Conservation (phyloP, 192 early-diverging fungal genomes). For the Cladochytrium replicatum region DNA sequence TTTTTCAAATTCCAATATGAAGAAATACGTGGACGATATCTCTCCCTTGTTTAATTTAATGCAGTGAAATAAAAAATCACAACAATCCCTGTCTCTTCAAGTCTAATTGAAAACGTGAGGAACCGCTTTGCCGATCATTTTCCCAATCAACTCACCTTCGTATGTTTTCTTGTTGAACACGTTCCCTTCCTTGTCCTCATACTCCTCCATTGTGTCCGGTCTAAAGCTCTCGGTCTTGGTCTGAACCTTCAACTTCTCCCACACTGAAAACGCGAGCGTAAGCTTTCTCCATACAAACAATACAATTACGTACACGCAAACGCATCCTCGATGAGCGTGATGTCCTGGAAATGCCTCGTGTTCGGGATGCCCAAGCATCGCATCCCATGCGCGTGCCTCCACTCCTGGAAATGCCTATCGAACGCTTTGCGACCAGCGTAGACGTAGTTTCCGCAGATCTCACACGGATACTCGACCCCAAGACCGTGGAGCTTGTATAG, state of each 20-base stretch:
- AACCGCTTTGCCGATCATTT: constrained; percentile 4
- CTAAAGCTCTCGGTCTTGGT: constrained; percentile 56
- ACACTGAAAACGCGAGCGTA: constrained; percentile 38
- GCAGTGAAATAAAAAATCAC: constrained; percentile 7
- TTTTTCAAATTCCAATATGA: no score
- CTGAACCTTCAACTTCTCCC: constrained; percentile 70
- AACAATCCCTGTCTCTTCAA: constrained; percentile 30
- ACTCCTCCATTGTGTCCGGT: constrained; percentile 80
- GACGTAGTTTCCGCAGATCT: constrained; percentile 90
- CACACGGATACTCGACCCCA: constrained; percentile 87
- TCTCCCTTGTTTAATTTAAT: no score
- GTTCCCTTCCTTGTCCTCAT: constrained; percentile 64
- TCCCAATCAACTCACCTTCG: constrained; percentile 26
- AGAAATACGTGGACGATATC: no score
- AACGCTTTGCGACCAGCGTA: constrained; percentile 96
- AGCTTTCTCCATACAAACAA: not conserved
- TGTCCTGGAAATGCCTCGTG: constrained; percentile 82
- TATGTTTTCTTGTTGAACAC: constrained; percentile 55
- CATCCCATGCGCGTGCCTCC: constrained; percentile 92
- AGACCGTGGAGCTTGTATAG: constrained; percentile 95
- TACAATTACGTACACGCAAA: constrained; percentile 55
- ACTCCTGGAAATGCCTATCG: constrained; percentile 92
- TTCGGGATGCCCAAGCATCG: constrained; percentile 85
- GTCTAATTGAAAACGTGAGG: constrained; percentile 9
- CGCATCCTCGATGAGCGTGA: constrained; percentile 83